phyloP scores from a whole-genome alignment of 805 yeast genomes.

The Schwanniomyces yamadae region DNA sequence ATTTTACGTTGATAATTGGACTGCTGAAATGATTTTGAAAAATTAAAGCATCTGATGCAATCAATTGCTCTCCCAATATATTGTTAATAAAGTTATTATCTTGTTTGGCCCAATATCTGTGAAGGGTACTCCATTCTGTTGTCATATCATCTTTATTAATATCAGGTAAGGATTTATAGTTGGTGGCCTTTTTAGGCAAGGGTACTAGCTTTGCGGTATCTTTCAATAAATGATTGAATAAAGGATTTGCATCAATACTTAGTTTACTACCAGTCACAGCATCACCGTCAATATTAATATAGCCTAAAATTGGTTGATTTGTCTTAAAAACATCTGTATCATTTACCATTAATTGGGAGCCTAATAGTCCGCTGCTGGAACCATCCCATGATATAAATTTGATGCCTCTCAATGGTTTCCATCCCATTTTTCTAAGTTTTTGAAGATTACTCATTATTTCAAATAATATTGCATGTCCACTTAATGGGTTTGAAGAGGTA shows the following conservation, averaged over 20 bases:
- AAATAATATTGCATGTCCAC: conserved; percentile 39
- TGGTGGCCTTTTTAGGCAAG: conserved; percentile 24
- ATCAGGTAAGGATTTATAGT: conserved; percentile 11
- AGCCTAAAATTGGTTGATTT: conserved; percentile 29
- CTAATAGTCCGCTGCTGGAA: conserved; percentile 31
- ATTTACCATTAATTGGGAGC: conserved; percentile 23
- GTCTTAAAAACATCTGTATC: conserved; percentile 18
- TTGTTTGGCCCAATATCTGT: conserved; percentile 36
- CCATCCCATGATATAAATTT: conserved; percentile 45
- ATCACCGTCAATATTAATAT: conserved; percentile 40
- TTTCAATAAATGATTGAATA: conserved; percentile 31
- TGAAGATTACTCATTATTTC: conserved; percentile 38
- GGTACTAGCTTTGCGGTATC: conserved; percentile 31
- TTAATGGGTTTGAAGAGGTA: conserved; percentile 35
- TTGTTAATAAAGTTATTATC: conserved; percentile 30
- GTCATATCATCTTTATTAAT: conserved; percentile 3
- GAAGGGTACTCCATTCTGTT: conserved; percentile 24
- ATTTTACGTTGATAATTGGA: conserved; percentile 35
- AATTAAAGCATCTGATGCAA: conserved; percentile 24
- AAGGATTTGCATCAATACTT: conserved; percentile 32
- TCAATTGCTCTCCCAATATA: conserved; percentile 25
- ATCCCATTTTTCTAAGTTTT: conserved; percentile 31
- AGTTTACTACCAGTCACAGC: conserved; percentile 38
- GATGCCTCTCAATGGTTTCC: conserved; percentile 43
- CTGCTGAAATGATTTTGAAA: conserved; percentile 30